Conservation (phyloP, 1,284 basidiomycete genomes). For the Rhodotorula glutinis region DNA sequence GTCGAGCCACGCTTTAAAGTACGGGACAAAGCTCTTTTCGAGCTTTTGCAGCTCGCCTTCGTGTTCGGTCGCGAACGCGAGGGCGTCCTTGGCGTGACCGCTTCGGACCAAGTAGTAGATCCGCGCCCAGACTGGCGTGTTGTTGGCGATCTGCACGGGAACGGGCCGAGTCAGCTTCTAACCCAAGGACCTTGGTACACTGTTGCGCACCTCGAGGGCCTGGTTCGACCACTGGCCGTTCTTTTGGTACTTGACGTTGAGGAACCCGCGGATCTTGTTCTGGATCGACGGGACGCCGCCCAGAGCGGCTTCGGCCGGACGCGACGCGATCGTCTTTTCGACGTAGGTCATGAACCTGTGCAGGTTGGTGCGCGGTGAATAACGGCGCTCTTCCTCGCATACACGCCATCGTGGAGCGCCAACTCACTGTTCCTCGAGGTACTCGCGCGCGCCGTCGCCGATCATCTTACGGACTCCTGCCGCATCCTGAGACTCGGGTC, state of each 20-base stretch:
- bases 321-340: conserved; percentile 76
- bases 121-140: conserved; percentile 87
- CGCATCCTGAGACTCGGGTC: conserved; percentile 38
- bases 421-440: conserved; percentile 60
- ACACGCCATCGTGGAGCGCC: background rate
- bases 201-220: conserved; percentile 65
- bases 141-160: conserved; percentile 63
- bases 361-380: accelerated
- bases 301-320: conserved; percentile 78
- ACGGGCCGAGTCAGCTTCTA: background rate
- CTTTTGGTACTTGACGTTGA: conserved; percentile 67
- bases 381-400: background rate
- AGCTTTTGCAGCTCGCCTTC: conserved; percentile 72
- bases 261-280: conserved; percentile 84
- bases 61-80: conserved; percentile 68
- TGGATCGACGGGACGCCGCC: conserved; percentile 87
- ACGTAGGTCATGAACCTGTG: conserved; percentile 72
- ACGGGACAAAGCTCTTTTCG: conserved; percentile 78
- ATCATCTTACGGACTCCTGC: conserved; percentile 45
- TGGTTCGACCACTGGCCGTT: conserved; percentile 76
- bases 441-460: conserved; percentile 43
- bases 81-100: conserved; percentile 75
- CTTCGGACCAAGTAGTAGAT: conserved; percentile 86
- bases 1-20: conserved; percentile 83
- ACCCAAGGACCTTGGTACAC: background rate